phyloP scores from a whole-genome alignment of 2,329 filamentous ascomycete species.

The Huntiella omanensis region DNA sequence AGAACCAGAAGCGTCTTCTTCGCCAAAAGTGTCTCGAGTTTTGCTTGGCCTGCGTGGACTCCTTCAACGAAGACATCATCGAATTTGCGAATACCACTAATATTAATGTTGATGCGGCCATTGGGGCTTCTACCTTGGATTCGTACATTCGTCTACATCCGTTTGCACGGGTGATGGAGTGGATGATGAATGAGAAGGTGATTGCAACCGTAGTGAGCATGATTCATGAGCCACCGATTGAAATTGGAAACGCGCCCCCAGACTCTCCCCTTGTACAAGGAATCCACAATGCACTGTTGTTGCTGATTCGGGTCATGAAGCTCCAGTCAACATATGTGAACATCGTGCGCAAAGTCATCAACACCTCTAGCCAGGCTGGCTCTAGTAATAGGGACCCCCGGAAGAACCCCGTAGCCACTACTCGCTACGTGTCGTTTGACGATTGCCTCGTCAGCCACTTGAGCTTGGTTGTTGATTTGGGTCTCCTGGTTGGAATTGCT shows the following conservation, averaged over 20 bases:
- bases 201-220: constrained; percentile 60
- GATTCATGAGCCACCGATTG: constrained; percentile 55
- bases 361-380: constrained; percentile 34
- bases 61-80: constrained; percentile 88
- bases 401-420: constrained; percentile 37
- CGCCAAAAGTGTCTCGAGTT: constrained; percentile 72
- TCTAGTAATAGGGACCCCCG: background rate
- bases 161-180: constrained; percentile 89
- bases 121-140: constrained; percentile 54
- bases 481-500: constrained; percentile 69
- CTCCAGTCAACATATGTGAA: constrained; percentile 84
- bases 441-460: constrained; percentile 75
- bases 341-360: constrained; percentile 40
- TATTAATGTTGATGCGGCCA: constrained; percentile 54
- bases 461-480: constrained; percentile 60
- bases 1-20: constrained; percentile 52
- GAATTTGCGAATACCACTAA: constrained; percentile 64
- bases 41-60: constrained; percentile 56
- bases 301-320: constrained; percentile 66
- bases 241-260: constrained; percentile 51
- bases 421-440: constrained; percentile 73
- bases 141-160: constrained; percentile 77
- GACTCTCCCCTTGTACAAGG: constrained; percentile 69
- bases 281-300: constrained; percentile 61
- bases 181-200: constrained; percentile 89